These are phyloP conservation scores for Pseudomonodictys pantanalensis DNA, from an alignment of 495 filamentous ascomycete genomes.

Conservation along the genomic window DNA sequence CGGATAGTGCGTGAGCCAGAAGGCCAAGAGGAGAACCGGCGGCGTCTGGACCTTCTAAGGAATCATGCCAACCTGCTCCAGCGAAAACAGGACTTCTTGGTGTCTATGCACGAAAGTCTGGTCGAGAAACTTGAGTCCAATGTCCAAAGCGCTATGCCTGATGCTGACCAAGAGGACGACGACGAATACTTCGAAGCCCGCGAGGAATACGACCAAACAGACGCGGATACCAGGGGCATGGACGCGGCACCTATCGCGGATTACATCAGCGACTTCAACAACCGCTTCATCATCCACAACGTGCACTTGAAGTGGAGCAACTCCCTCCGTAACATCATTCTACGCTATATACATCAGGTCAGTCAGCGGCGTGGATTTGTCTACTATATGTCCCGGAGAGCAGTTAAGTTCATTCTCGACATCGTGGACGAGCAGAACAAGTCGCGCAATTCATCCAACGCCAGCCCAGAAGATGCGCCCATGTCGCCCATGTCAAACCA, in stretches of 20 bases:
- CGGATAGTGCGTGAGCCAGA: slow-evolving; percentile 42
- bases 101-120: slow-evolving; percentile 68
- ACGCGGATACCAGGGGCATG: slow-evolving; percentile 43
- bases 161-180: slow-evolving; percentile 46
- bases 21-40: slow-evolving; percentile 52
- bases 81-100: slow-evolving; percentile 74
- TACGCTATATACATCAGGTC: slow-evolving; percentile 96
- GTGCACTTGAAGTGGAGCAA: slow-evolving; percentile 99
- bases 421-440: slow-evolving; percentile 91
- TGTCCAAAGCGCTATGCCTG: slow-evolving; percentile 48
- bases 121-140: slow-evolving; percentile 52
- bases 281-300: slow-evolving; percentile 97
- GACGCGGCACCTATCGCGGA: slow-evolving; percentile 58
- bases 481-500: slow-evolving; percentile 36
- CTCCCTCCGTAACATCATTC: slow-evolving; percentile 87
- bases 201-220: slow-evolving; percentile 43
- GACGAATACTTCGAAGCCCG: slow-evolving; percentile 50
- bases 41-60: slow-evolving; percentile 64
- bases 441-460: slow-evolving; percentile 45
- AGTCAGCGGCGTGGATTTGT: slow-evolving; percentile 94
- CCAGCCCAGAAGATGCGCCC: not conserved
- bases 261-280: slow-evolving; percentile 89
- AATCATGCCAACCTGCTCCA: slow-evolving; percentile 67
- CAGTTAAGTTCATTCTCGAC: slow-evolving; percentile 96
- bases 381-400: slow-evolving; percentile 93